Evolutionary conservation across 2,329 filamentous ascomycete genomes (phyloP).

Genomic region (Scolecobasidium constrictum): DNA sequence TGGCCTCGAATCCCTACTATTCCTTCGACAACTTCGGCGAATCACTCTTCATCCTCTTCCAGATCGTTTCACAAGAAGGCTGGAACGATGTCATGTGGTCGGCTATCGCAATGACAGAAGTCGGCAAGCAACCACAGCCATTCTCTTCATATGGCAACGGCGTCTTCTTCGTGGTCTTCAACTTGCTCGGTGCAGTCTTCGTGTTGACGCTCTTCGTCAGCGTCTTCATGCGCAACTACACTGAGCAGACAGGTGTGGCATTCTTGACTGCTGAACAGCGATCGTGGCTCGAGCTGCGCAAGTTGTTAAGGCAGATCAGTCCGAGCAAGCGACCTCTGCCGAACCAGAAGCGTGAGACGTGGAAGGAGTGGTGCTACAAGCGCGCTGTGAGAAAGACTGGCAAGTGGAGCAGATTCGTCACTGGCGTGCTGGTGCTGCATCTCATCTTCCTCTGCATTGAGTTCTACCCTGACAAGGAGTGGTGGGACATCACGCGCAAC

Average conservation of each 20-base stretch:
- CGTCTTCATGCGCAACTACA: slow-evolving; percentile 99
- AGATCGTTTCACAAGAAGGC: slow-evolving; percentile 97
- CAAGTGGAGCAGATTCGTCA: slow-evolving; percentile 78
- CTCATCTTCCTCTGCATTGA: slow-evolving; percentile 75
- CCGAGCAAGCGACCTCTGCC: slow-evolving; percentile 86
- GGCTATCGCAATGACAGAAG: slow-evolving; percentile 70
- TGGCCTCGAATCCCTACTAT: slow-evolving; percentile 72
- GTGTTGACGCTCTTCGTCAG: slow-evolving; percentile 95
- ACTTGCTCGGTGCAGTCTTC: slow-evolving; percentile 90
- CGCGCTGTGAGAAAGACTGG: slow-evolving; percentile 89
- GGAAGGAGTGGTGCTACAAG: slow-evolving; percentile 92
- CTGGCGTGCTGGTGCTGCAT: slow-evolving; percentile 68
- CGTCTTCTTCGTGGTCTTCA: slow-evolving; percentile 92
- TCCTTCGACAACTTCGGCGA: slow-evolving; percentile 93
- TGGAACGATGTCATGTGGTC: slow-evolving; percentile 91
- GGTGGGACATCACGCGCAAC: slow-evolving; percentile 60
- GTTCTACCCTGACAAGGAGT: slow-evolving; percentile 62
- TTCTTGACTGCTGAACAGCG: slow-evolving; percentile 92
- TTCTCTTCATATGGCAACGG: slow-evolving; percentile 72
- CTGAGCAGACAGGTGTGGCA: slow-evolving; percentile 93
- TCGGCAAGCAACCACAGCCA: slow-evolving; percentile 59
- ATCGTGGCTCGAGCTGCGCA: slow-evolving; percentile 91
- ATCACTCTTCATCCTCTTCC: slow-evolving; percentile 90
- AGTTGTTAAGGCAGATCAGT: slow-evolving; percentile 82
- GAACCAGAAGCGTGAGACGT: slow-evolving; percentile 58